Conservation (phyloP, 106 monocot species). For the Platanthera zijinensis region DNA sequence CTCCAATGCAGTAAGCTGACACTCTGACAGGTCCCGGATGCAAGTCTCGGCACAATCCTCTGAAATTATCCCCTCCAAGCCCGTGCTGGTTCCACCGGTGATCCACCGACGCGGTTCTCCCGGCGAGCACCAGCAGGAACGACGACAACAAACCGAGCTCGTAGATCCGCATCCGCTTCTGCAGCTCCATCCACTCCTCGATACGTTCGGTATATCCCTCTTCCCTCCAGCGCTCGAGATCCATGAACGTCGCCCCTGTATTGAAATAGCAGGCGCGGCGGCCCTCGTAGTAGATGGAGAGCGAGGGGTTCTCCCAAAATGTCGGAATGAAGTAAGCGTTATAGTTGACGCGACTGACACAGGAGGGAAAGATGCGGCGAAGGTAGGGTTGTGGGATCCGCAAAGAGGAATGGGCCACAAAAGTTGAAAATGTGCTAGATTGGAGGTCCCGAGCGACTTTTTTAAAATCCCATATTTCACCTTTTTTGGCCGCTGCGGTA, state of each 20-base stretch:
- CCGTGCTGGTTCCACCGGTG: slow-evolving; percentile 94
- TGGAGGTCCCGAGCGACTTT: too few species aligned
- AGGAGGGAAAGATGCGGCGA: too few species aligned
- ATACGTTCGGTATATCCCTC: slow-evolving; percentile 50
- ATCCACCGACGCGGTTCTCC: slow-evolving; percentile 60
- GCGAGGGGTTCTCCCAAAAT: slow-evolving; percentile 67
- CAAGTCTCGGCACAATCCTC: slow-evolving; percentile 57
- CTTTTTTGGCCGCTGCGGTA: too few species aligned
- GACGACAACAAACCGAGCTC: slow-evolving; percentile 89
- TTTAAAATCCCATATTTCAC: too few species aligned
- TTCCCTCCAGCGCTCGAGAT: slow-evolving; percentile 53
- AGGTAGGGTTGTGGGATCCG: too few species aligned
- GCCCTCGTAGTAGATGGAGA: slow-evolving; percentile 50
- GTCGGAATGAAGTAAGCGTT: slow-evolving; percentile 62
- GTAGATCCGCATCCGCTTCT: slow-evolving; percentile 83
- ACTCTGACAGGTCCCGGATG: slow-evolving; percentile 78
- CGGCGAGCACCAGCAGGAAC: slow-evolving; percentile 73
- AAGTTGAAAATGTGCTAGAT: too few species aligned
- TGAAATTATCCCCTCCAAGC: slow-evolving; percentile 75
- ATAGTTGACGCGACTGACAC: slow-evolving; percentile 77
- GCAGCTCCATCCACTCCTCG: slow-evolving; percentile 94
- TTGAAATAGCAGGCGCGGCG: slow-evolving; percentile 79
- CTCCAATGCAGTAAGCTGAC: slow-evolving; percentile 89
- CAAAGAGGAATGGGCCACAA: too few species aligned
- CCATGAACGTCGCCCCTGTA: slow-evolving; percentile 91